Base-by-base conservation (phyloP, 148 eudicot species). In the Dianthus caryophyllus region DNA sequence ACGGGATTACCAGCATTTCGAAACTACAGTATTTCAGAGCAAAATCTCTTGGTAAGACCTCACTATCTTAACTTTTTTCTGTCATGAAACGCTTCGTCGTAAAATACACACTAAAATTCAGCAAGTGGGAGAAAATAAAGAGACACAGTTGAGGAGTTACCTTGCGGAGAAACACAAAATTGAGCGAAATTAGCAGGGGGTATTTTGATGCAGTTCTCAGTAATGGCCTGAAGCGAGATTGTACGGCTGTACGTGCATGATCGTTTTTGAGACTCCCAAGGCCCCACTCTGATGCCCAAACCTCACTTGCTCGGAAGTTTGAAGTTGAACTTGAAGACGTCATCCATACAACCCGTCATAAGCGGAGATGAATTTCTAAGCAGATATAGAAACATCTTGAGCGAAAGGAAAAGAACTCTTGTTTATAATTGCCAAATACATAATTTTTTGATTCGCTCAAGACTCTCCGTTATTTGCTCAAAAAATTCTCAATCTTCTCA, bases 241-340 rank as follows among this genome's bases (percentile, higher is more conserved):
- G 44, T 36, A 55, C 33, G 0, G 36, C 44, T 2, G 39, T 33
- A 33, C 39, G 8, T 8, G 30, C 18, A 27, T 49, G 56, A 39
- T 65, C n/a, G 27, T 57, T 57, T 5, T 18, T n/a, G 72, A 46
- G 51, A 22, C 47, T 6, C 49, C 49, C 61, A 16, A 27, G n/a
- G 25, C 55, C 39, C 11, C 7, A 39, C 26, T 44, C 30, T 60
- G 38, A 55, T 27, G 38, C 15, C 53, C n/a, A 29, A 30, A 21
- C 18, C 18, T 22, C 24, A 51, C 17, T 2, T 20, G 46, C 12
- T 30, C 39, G 13, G 64, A 10, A 33, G 25, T 60, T 33, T 8
- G 18, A 33, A 33, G 15, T 33, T 5, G 36, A 21, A 5, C 46
- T 17, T 33, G 46, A 33, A 17, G 63, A 20, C 64, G 24, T 18